A percentile compares a stretch with the other conserved stretches of the same genome.
Evolutionary conservation across 176 grass and related monocot species (phyloP).

Genomic region (Themeda triandra): DNA sequence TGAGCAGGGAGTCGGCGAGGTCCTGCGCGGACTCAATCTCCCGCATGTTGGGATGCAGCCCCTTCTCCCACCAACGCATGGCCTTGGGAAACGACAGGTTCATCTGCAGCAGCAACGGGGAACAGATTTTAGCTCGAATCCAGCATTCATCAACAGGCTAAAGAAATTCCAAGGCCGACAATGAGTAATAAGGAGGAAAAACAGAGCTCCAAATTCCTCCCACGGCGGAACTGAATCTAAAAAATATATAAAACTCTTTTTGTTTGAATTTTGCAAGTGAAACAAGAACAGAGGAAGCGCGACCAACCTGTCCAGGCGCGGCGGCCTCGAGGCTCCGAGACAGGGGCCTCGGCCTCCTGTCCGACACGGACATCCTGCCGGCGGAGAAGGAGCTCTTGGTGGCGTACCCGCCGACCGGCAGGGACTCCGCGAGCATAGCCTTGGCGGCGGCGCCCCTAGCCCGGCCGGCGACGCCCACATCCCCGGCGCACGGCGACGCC

Average conservation of each 20-base stretch:
- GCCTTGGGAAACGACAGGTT: conserved; percentile 52
- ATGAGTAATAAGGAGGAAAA: neutral
- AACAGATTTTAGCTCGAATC: neutral
- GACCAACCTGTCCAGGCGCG: conserved; percentile 34
- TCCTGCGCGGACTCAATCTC: conserved; percentile 57
- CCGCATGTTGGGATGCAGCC: conserved; percentile 50
- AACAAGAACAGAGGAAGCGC: neutral
- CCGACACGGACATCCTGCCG: conserved; percentile 39
- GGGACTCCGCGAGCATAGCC: conserved; percentile 19
- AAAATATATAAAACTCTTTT: neutral
- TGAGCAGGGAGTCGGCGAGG: conserved; percentile 48
- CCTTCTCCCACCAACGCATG: conserved; percentile 63
- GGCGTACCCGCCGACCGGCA: conserved; percentile 8
- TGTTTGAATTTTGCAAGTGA: neutral
- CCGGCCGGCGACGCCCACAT: neutral
- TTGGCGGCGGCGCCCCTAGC: conserved; percentile 9
- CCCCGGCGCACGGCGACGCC: neutral
- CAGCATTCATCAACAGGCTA: neutral
- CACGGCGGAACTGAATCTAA: neutral
- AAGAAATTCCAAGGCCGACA: neutral
- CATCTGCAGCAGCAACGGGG: conserved; percentile 33
- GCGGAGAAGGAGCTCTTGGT: conserved; percentile 35
- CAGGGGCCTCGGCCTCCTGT: conserved; percentile 24
- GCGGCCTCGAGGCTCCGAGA: conserved; percentile 30
- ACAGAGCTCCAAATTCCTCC: neutral